phyloP scores from a whole-genome alignment of 768 basidiomycete species.

The Dacryopinax primogenitus region DNA sequence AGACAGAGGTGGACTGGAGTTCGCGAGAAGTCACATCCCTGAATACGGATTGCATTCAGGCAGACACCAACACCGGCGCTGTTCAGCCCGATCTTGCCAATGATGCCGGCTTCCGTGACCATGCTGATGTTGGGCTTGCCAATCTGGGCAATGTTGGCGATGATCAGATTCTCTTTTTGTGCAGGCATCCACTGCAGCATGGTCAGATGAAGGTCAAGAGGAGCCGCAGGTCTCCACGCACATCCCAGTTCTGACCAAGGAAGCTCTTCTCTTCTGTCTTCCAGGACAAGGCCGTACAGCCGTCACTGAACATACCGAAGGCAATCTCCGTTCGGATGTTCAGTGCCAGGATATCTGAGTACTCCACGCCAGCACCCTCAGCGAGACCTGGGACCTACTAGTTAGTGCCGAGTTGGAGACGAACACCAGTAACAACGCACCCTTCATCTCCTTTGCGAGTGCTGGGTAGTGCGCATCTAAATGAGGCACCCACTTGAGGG shows the following conservation, averaged over 20 bases:
- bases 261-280: constrained; percentile 19
- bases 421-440: constrained; percentile 9
- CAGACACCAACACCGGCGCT: constrained; percentile 28
- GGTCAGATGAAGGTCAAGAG: background rate
- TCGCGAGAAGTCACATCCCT: constrained; percentile 16
- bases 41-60: constrained; percentile 28
- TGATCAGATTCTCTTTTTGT: constrained; percentile 27
- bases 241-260: constrained; percentile 31
- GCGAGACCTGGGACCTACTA: constrained; percentile 24
- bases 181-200: constrained; percentile 23
- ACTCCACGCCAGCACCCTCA: constrained; percentile 17
- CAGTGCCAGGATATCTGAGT: constrained; percentile 27
- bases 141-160: constrained; percentile 23
- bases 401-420: background rate
- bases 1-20: constrained; percentile 29
- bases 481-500: constrained; percentile 21
- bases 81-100: constrained; percentile 32
- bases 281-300: constrained; percentile 29
- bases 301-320: constrained; percentile 29
- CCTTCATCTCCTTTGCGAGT: constrained; percentile 27
- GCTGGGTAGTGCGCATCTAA: constrained; percentile 23
- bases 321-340: constrained; percentile 32
- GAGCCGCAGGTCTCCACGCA: background rate
- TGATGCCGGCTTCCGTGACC: constrained; percentile 31
- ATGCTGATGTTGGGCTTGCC: constrained; percentile 29